Base-by-base conservation (phyloP, 2,329 filamentous ascomycete species). In the Trichoderma sp. region DNA sequence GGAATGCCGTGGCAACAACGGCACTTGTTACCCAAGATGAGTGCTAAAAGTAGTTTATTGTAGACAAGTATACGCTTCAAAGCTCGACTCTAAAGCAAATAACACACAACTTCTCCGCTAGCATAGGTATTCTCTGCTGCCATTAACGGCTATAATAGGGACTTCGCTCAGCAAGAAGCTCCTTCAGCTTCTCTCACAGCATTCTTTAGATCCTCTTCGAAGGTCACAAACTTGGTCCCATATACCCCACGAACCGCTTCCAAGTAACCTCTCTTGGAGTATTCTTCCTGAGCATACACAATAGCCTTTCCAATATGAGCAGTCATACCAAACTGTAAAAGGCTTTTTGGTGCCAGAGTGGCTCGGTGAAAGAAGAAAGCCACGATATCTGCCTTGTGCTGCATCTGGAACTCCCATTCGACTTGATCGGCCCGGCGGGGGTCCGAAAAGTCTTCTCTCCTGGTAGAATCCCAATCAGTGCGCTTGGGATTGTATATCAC, bases 221-320 rank as follows among this genome's bases (percentile, higher is more conserved):
- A 81, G 18, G 81, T 78, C 34, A 85, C 76, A 67, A 85, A 74
- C 46, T 81, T 77, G 6, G 88, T 75, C 0, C 76, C 80, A 70
- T 83, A 84, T 65, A 80, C 80, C 69, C 79, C 74, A 70, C 87
- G 90, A 11, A 89, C 82, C 16, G 88, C 78, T 73, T 86, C 79
- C 37, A 91, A 86, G 71, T 91, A 89, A 0, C 87, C 88, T n/a
- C 81, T 81, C 75, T 88, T 88, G 77, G 77, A 82, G 72, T 86
- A 91, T 0, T 80, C 81, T 28, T 80, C 75, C 1, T 82, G 79
- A 58, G 84, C 87, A 52, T 84, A 83, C 0, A 89, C 87, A 13
- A 90, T 77, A 1, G 82, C 79, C 74, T 83, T 86, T 1, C 77
- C 78, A 11, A 69, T 63, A 18, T 73, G 77, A 3, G 83, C 83